Evolutionary conservation across 768 basidiomycete species (phyloP).

Genomic region (Polyporus arcularius): DNA sequence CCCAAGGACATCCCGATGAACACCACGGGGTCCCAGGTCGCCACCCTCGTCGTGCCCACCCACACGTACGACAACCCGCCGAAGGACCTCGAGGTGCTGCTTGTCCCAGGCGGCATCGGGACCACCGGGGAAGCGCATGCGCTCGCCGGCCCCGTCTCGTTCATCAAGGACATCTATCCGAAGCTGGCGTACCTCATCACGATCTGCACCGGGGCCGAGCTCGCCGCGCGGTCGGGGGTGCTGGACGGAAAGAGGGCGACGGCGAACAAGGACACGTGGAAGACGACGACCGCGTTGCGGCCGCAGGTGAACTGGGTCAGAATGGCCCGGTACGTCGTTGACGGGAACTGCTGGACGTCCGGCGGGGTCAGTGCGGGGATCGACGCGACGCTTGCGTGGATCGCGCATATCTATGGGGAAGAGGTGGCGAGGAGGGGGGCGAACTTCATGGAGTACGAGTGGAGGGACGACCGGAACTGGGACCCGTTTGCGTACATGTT

Average conservation of each 20-base stretch:
- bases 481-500: neutral
- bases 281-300: neutral
- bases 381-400: neutral
- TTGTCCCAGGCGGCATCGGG: neutral
- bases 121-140: neutral
- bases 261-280: conserved; percentile 36
- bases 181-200: conserved; percentile 33
- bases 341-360: conserved; percentile 41
- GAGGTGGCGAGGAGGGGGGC: neutral
- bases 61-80: neutral
- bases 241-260: conserved; percentile 39
- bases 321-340: conserved; percentile 40
- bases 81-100: neutral
- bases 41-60: neutral
- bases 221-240: conserved; percentile 35
- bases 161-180: neutral
- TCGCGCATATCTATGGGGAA: neutral
- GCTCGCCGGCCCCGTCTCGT: neutral
- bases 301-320: conserved; percentile 31
- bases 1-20: neutral
- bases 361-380: conserved; percentile 39
- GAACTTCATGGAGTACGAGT: neutral
- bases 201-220: conserved; percentile 37
- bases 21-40: neutral
- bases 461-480: neutral